Evolutionary conservation across 148 eudicot genomes (phyloP), one percentile per base, ranked within the genome.

Genomic region (Talinum fruticosum): DNA sequence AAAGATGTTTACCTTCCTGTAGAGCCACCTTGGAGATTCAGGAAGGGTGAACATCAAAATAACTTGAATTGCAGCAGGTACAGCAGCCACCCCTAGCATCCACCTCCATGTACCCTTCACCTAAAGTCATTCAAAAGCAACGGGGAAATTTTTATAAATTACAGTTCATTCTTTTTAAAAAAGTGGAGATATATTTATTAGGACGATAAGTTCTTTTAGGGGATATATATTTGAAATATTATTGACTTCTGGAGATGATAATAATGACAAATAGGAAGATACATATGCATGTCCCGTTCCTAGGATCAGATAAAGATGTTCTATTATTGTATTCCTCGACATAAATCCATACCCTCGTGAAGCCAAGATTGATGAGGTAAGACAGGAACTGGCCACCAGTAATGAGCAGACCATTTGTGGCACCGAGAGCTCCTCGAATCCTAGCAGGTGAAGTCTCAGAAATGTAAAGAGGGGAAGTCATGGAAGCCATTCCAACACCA

Each of bases 401-500:
- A 71, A 91, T 88, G 5, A 91, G 82, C 71, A 89, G 79, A 38
- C 93, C 93, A 28, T 91, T 91, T 8, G 97, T 91, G 86, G 89
- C 86, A 47, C 86, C 97, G 36, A 90, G 84, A 28, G 97, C 97
- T 3, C 97, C 97, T 75, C 93, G 80, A 18, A 89, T 90, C 74
- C 82, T 69, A 45, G 90, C 87, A 65, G 97, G 97, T 34, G 97
- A 90, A n/a, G 92, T 85, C 80, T 91, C 97, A 0, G 92, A 91
- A 30, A 91, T 91, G 81, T 91, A 91, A 62, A 91, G 86, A 30
- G 96, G 96, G 1, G 96, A 47, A 18, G 97, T 91, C 97, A 91
- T 90, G 76, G 97, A 91, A 2, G 93, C 93, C 91, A 91, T 90
- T 47, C 97, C 97, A 13, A 91, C 97, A 10, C 97, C 97, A n/a